Evolutionary conservation across 768 basidiomycete species (phyloP), one percentile per base, ranked within the genome.

Genomic region (Suillus cothurnatus): DNA sequence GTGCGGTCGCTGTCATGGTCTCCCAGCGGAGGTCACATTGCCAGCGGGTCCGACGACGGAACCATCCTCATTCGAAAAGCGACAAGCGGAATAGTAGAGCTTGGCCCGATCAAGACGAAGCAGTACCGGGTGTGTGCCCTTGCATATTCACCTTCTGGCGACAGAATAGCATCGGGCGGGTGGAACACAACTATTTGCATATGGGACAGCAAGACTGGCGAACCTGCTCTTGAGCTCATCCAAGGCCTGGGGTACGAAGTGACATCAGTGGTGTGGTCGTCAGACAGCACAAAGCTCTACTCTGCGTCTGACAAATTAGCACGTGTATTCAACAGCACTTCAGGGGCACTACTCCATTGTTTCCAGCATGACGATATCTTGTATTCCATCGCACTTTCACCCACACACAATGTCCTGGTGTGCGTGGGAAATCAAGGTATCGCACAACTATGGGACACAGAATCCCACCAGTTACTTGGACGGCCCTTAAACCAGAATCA

Each of bases 141-240:
- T 53, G 52, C 52, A 4, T 53, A 53, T 31, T 53, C 52, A 31
- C 52, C 52, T 53, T 53, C 52, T 5, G 52, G 52, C 8, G 6
- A 53, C 19, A 53, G 52, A 53, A 53, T 53, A 19, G 52, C 52
- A 21, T 31, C 52, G 21, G 52, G 52, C 52, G 52, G 52, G 28
- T 53, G 52, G 52, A 53, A 53, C 19, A 31, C 9, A 6, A 53
- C 52, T 3, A 31, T 53, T 31, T 53, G 52, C 19, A 53, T 53
- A 31, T 53, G 52, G 52, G 28, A 53, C 52, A 31, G 28, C 28
- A 53, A 32, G 52, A 53, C 52, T 2, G 52, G 52, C 31, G 19
- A 53, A 6, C 52, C 21, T 21, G 31, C 31, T 32, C 19, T 53
- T 19, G 19, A 31, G 9, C 52, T 31, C 19, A 53, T 53, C 31